These are phyloP conservation scores for Fusarium nygamai DNA, from an alignment of 2,329 filamentous ascomycete species.

Conservation along the genomic window DNA sequence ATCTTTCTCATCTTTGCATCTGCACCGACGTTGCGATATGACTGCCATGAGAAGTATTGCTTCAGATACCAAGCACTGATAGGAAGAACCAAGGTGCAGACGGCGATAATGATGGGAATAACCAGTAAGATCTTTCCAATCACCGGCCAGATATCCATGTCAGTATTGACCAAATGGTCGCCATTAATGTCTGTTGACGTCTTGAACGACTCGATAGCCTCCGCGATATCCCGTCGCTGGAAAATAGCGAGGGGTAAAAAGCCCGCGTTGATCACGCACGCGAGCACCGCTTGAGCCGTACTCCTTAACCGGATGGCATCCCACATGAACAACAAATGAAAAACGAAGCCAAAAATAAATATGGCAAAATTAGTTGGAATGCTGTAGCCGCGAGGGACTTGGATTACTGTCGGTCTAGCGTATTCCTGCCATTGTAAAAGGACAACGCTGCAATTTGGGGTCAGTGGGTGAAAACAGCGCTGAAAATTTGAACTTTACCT, in stretches of 20 bases:
- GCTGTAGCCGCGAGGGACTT: neutral
- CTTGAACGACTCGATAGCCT: neutral
- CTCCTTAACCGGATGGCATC: conserved; percentile 7
- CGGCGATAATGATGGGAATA: neutral
- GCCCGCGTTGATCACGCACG: neutral
- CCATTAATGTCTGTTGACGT: neutral
- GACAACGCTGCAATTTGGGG: neutral
- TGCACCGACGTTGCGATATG: conserved; percentile 4
- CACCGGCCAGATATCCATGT: neutral
- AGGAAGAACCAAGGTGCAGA: neutral
- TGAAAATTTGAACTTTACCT: neutral
- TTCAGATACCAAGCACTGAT: conserved; percentile 5
- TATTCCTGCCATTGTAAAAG: conserved; percentile 3
- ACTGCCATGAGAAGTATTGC: conserved; percentile 7
- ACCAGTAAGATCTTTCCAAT: neutral
- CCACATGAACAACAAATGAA: conserved; percentile 2
- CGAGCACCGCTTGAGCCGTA: neutral
- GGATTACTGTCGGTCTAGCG: neutral
- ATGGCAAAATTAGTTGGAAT: neutral
- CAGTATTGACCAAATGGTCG: neutral
- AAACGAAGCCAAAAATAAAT: neutral
- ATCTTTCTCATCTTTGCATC: conserved; percentile 8
- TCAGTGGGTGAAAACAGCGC: neutral
- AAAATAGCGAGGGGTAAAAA: neutral
- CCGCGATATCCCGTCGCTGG: neutral